These are phyloP conservation scores for Plasmodium blacklocki DNA, from an alignment of 169 alveolate species.

Conservation along the genomic window DNA sequence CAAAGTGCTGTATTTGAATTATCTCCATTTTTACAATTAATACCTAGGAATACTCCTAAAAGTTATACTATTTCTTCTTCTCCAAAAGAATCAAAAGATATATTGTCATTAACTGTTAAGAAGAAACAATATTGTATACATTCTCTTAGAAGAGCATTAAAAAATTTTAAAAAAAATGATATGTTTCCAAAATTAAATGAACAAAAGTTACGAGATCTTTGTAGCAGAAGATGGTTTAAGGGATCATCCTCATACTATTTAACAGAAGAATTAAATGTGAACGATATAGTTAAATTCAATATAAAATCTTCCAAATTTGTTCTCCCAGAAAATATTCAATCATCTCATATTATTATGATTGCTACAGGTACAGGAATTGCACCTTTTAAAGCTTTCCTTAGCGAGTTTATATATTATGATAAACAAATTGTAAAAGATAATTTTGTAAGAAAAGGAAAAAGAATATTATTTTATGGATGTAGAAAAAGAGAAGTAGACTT, in stretches of 20 bases:
- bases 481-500: slow-evolving; percentile 64
- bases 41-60: slow-evolving; percentile 83
- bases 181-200: slow-evolving; percentile 70
- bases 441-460: slow-evolving; percentile 13
- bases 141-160: slow-evolving; percentile 64
- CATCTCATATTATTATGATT: slow-evolving; percentile 76
- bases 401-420: slow-evolving; percentile 66
- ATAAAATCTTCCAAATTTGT: slow-evolving; percentile 50
- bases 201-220: slow-evolving; percentile 47
- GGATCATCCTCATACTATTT: slow-evolving; percentile 63
- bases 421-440: slow-evolving; percentile 25
- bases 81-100: slow-evolving; percentile 77
- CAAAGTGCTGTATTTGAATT: slow-evolving; percentile 79
- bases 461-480: slow-evolving; percentile 70
- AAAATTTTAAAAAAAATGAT: slow-evolving; percentile 52
- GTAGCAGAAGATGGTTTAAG: slow-evolving; percentile 62
- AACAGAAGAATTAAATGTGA: slow-evolving; percentile 62
- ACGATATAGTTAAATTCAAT: slow-evolving; percentile 46
- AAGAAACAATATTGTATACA: slow-evolving; percentile 73
- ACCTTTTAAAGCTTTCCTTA: slow-evolving; percentile 80
- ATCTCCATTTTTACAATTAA: slow-evolving; percentile 85
- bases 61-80: slow-evolving; percentile 88
- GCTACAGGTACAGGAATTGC: slow-evolving; percentile 88
- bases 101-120: slow-evolving; percentile 45
- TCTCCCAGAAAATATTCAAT: slow-evolving; percentile 45